These are phyloP conservation scores for Polygonum aviculare DNA, from an alignment of 148 eudicot genomes.

Conservation along the genomic window DNA sequence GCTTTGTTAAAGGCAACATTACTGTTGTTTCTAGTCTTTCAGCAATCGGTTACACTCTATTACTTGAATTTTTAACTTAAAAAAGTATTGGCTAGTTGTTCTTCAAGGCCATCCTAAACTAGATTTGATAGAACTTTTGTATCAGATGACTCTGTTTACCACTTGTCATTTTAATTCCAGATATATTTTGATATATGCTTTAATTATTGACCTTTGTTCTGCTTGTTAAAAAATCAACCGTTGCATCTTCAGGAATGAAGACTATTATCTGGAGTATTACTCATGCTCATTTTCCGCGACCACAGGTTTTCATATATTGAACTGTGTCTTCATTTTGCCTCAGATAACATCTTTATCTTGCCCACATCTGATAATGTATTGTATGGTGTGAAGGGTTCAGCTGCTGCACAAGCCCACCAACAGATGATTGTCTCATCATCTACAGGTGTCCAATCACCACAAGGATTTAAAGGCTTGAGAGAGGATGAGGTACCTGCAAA, in stretches of 20 bases:
- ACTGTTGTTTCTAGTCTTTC: background rate
- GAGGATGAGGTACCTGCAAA: conserved; percentile 74
- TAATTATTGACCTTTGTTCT: background rate
- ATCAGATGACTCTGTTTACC: background rate
- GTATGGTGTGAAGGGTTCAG: conserved; percentile 43
- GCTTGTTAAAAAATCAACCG: background rate
- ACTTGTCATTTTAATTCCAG: background rate
- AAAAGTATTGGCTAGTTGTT: background rate
- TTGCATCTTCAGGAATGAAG: conserved; percentile 74
- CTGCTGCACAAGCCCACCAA: conserved; percentile 64
- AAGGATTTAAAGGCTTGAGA: conserved; percentile 80
- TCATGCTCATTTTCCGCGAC: conserved; percentile 68
- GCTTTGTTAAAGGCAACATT: background rate
- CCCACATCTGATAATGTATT: conserved; percentile 3
- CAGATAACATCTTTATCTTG: background rate
- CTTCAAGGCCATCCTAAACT: conserved; percentile 4
- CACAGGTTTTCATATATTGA: conserved; percentile 45
- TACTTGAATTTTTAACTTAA: background rate
- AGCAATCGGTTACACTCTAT: background rate
- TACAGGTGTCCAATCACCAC: conserved; percentile 42
- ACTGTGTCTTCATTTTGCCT: background rate
- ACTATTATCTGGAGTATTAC: conserved; percentile 98
- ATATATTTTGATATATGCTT: background rate
- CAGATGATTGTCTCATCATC: conserved; percentile 62
- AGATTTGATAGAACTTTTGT: background rate